Evolutionary conservation across 495 filamentous ascomycete species (phyloP), one percentile per base, ranked within the genome.

Genomic region (Penicillium cosmopolitanum): DNA sequence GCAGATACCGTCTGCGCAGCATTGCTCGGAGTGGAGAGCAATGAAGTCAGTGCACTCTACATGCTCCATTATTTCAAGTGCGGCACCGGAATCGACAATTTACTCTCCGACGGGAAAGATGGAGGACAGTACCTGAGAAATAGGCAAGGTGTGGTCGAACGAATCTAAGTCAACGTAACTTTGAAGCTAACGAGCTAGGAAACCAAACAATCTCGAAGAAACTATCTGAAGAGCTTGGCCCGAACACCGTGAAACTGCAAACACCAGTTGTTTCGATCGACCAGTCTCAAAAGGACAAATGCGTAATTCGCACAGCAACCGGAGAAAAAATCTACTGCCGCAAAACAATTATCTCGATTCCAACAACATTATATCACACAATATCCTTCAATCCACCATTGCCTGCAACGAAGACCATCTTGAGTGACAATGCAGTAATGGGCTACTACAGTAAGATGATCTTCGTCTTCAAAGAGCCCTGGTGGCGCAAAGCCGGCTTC

Each of bases 61-160:
- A 73, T 83, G 57, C 62, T 85, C n/a, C 69, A 81, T 50, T 80
- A 82, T 56, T 75, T 71, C 66, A 76, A 75, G 52, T 65, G 66
- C 33, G 75, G 72, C 2, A 67, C 68, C 7, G 79, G 80, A 0
- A 60, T 84, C 9, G 47, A 72, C 15, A 59, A 68, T n/a, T 69
- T 83, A 54, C 47, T 70, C 3, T 80, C 79, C 0, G 79, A 82
- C 50, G n/a, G 57, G 5, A 73, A 72, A 42, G 57, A 77, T 46
- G 82, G 81, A 4, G 80, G 71, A 0, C 79, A 82, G 53, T 73
- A 80, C 55, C 59, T 81, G 18, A 64, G 80, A 23, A 42, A 58
- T 43, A 50, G 57, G 52, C 43, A 63, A 40, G 67, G 67, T 66
- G 56, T 28, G 42, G 4, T 59, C 53, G 9, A 12, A 8, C 10